These are phyloP conservation scores for Microsporum ferrugineum DNA, from an alignment of 2,329 filamentous ascomycete species.

Conservation along the genomic window DNA sequence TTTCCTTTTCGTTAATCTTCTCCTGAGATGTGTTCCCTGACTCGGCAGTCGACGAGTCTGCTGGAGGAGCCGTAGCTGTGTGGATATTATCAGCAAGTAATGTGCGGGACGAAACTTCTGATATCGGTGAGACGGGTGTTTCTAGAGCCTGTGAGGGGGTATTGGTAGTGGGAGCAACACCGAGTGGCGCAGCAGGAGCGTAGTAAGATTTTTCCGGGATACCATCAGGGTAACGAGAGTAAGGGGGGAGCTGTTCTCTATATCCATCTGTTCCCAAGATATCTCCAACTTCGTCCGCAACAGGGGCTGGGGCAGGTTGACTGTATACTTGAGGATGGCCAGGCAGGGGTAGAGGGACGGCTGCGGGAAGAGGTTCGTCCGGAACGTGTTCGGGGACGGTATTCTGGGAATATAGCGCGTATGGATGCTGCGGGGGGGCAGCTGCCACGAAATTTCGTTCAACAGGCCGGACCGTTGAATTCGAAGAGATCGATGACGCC, in stretches of 20 bases:
- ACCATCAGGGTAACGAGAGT: slow-evolving; percentile 78
- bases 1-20: slow-evolving; percentile 35
- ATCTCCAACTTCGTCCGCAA: slow-evolving; percentile 76
- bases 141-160: slow-evolving; percentile 36
- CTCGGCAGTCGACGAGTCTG: slow-evolving; percentile 9
- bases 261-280: slow-evolving; percentile 81
- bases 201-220: slow-evolving; percentile 45
- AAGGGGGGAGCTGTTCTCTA: slow-evolving; percentile 81
- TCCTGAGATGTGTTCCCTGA: slow-evolving; percentile 9
- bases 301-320: slow-evolving; percentile 56
- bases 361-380: slow-evolving; percentile 23
- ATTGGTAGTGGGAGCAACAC: slow-evolving; percentile 31
- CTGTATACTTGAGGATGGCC: slow-evolving; percentile 57
- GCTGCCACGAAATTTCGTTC: slow-evolving; percentile 50
- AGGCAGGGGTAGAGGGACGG: slow-evolving; percentile 61
- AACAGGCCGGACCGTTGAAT: slow-evolving; percentile 52
- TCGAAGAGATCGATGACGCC: slow-evolving; percentile 57
- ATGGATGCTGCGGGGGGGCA: slow-evolving; percentile 67
- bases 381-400: slow-evolving; percentile 50
- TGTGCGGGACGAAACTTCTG: slow-evolving; percentile 25
- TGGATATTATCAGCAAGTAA: slow-evolving; percentile 13
- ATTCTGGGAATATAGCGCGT: slow-evolving; percentile 74
- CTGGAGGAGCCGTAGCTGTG: neutral
- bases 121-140: slow-evolving; percentile 20
- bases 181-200: slow-evolving; percentile 23